Conservation (phyloP, 345 rosid genomes). For the Gossypium australe region DNA sequence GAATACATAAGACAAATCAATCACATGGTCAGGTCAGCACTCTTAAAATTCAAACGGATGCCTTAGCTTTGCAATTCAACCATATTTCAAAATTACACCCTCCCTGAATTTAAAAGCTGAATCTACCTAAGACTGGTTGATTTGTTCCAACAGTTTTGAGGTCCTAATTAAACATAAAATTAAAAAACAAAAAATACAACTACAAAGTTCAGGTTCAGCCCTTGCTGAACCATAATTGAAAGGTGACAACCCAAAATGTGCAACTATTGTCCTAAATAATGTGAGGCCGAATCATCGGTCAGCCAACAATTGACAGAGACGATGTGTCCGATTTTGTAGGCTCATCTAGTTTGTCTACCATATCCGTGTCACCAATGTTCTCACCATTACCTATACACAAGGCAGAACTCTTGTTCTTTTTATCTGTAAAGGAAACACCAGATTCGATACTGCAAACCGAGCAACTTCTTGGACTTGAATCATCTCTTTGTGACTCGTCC, state of each 20-base stretch:
- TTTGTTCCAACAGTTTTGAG: constrained; percentile 19
- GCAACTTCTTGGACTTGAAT: constrained; percentile 26
- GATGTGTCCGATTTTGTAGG: constrained; percentile 14
- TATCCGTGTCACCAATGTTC: constrained; percentile 20
- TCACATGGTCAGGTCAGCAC: neutral
- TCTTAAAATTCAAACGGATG: neutral
- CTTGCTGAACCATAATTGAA: constrained; percentile 49
- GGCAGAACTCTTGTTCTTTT: constrained; percentile 37
- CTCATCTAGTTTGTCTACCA: constrained; percentile 24
- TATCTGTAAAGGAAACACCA: constrained; percentile 35
- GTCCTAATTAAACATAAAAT: constrained; percentile 8
- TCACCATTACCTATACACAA: constrained; percentile 30
- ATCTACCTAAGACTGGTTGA: constrained; percentile 11
- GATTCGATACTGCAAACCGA: constrained; percentile 33
- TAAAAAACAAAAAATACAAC: neutral
- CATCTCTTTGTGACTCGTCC: constrained; percentile 15
- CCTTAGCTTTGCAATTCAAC: constrained; percentile 8
- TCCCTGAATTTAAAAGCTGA: constrained; percentile 9
- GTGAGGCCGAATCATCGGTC: constrained; percentile 13
- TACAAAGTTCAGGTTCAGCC: constrained; percentile 52
- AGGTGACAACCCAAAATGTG: constrained; percentile 23
- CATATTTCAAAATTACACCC: neutral
- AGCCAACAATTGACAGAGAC: constrained; percentile 16
- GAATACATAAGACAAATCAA: neutral
- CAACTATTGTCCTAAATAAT: constrained; percentile 4